These are phyloP conservation scores for Geotrichum citri-aurantii DNA, from an alignment of 1,139 yeast species.

Conservation along the genomic window DNA sequence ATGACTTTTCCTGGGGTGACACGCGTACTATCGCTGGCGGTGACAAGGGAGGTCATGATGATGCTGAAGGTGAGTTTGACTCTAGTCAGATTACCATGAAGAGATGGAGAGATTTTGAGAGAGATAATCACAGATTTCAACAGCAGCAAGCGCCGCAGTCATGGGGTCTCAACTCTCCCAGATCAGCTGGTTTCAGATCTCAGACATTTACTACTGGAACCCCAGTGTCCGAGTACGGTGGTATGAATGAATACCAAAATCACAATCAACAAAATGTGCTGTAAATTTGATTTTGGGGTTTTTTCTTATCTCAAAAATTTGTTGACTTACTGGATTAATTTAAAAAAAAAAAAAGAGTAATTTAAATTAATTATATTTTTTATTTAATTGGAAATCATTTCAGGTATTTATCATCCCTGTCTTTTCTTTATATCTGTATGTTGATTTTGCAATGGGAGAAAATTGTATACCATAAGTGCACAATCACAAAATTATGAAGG, in stretches of 20 bases:
- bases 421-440: too few relatives aligned
- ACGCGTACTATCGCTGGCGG: slow-evolving; percentile 83
- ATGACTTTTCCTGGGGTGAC: slow-evolving; percentile 98
- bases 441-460: too few relatives aligned
- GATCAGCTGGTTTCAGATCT: slow-evolving; percentile 1
- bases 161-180: slow-evolving; percentile 1
- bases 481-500: too few relatives aligned
- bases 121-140: slow-evolving; percentile 40
- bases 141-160: not conserved
- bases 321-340: not conserved
- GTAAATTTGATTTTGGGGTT: too few relatives aligned
- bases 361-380: too few relatives aligned
- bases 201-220: not conserved
- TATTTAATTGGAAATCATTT: too few relatives aligned
- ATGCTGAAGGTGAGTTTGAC: slow-evolving; percentile 75
- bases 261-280: not conserved
- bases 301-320: too few relatives aligned
- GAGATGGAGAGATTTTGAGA: slow-evolving; percentile 91
- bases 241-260: not conserved
- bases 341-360: too few relatives aligned
- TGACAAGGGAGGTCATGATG: slow-evolving; percentile 58
- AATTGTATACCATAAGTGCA: too few relatives aligned
- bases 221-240: not conserved
- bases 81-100: slow-evolving; percentile 82
- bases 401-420: too few relatives aligned